These are phyloP conservation scores for Tritrichomonas foetus DNA, from an alignment of 208 protist species.

Conservation along the genomic window DNA sequence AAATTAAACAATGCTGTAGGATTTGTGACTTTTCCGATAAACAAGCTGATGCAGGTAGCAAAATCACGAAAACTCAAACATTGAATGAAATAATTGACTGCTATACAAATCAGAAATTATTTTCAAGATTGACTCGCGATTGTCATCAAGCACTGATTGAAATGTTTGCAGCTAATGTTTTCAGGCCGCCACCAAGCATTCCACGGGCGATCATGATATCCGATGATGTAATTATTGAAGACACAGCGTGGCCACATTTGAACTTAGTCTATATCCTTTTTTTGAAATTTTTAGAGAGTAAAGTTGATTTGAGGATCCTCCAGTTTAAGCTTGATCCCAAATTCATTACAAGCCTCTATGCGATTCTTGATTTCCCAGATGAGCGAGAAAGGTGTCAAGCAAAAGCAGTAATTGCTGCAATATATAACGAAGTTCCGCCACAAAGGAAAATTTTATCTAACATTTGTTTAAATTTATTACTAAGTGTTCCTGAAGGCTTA, in stretches of 20 bases:
- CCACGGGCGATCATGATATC: background rate
- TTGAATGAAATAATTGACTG: conserved; percentile 32
- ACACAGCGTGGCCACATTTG: background rate
- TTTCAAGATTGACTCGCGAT: background rate
- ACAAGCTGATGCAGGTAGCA: background rate
- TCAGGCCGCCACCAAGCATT: background rate
- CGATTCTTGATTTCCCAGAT: conserved; percentile 18
- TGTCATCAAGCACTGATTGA: conserved; percentile 1
- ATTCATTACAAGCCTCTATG: background rate
- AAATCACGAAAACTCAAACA: background rate
- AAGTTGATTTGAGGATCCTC: background rate
- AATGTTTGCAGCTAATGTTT: conserved; percentile 30
- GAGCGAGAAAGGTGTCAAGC: conserved; percentile 12
- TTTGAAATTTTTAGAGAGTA: background rate
- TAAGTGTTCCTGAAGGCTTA: background rate
- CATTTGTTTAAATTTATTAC: background rate
- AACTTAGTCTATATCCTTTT: background rate
- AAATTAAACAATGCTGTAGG: conserved; percentile 25
- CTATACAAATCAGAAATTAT: conserved; percentile 3
- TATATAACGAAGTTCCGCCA: background rate
- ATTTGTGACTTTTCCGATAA: background rate
- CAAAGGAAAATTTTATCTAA: background rate
- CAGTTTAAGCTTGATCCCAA: background rate
- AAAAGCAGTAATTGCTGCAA: background rate
- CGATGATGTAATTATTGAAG: background rate